Evolutionary conservation across 2,329 filamentous ascomycete species (phyloP).

Genomic region (Fusarium newnesense): DNA sequence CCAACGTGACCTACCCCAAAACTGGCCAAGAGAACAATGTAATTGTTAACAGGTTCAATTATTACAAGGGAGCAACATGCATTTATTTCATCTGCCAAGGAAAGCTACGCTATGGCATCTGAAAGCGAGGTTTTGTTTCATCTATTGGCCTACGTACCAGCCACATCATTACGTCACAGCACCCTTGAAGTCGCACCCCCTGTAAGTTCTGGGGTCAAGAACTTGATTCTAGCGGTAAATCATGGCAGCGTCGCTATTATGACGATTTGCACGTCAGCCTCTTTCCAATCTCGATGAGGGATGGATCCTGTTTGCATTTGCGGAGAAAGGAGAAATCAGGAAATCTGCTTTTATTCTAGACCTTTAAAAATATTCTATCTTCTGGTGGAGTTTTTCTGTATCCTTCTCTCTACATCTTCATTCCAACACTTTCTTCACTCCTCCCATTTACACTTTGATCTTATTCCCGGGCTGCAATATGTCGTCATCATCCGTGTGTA

Average conservation of each 20-base stretch:
- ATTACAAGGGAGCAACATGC: not conserved
- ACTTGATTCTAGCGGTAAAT: conserved; percentile 17
- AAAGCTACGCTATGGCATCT: not conserved
- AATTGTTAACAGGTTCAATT: not conserved
- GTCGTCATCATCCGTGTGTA: conserved; percentile 30
- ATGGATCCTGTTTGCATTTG: conserved; percentile 9
- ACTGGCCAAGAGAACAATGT: not conserved
- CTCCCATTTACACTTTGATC: not conserved
- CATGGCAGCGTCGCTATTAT: conserved; percentile 31
- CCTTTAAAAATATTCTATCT: conserved; percentile 15
- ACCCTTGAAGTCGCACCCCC: not conserved
- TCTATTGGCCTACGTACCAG: not conserved
- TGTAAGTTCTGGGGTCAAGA: not conserved
- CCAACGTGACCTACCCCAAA: not conserved
- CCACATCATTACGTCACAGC: conserved; percentile 17
- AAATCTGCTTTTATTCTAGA: not conserved
- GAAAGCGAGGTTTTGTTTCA: not conserved
- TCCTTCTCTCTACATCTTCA: conserved; percentile 27
- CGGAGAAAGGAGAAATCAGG: conserved; percentile 13
- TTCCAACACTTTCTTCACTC: not conserved
- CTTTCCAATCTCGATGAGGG: conserved; percentile 19
- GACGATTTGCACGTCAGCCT: conserved; percentile 32
- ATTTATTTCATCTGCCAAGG: not conserved
- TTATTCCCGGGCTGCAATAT: conserved; percentile 14
- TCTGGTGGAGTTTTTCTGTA: conserved; percentile 20